Base-by-base conservation (phyloP, 768 basidiomycete species). In the Fomitopsis serialis region DNA sequence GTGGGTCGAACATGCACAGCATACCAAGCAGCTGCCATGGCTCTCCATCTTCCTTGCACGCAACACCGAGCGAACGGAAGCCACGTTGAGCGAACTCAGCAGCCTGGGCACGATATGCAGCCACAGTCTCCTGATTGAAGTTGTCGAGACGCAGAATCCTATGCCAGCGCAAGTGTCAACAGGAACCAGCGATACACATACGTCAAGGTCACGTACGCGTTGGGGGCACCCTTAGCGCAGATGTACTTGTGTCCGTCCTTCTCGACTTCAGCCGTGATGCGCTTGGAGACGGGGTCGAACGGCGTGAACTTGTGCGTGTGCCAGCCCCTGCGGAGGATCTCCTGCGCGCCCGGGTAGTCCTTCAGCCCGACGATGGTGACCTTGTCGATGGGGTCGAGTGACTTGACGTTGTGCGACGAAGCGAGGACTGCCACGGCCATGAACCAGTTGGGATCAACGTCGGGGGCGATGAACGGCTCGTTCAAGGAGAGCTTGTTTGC, bases 241-340 rank as follows among this genome's bases (percentile, higher is more conserved):
- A 64, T 73, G 56, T 68, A 77, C 35, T 62, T 60, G 59, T 68
- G 71, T 21, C 76, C 77, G 50, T 77, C 70, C 42, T 66, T 66
- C 54, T 74, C 71, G 21, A 78, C 72, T 56, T 76, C 73, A 21
- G 76, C 73, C 23, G 74, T 75, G 60, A 78, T 78, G 36, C 77
- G 73, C 63, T 78, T 78, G 42, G 74, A 76, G 35, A 78, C 77
- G 10, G 77, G 77, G 55, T 78, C 74, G 59, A 78, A 78, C 3
- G 77, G 77, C 6, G 66, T 65, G 61, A 78, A 78, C 53, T 74
- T 74, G 61, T 68, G 54, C n/a, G 76, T 78, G 45, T 62, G 66
- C 76, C 76, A 78, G 19, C 75, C 75, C 11, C 58, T 51, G 49
- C 65, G 61, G 40, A 75, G 68, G 55, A 70, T 13, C 58, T 77